phyloP scores from a whole-genome alignment of 108 stramenopile genomes.

The Cyclotella kingstonii region DNA sequence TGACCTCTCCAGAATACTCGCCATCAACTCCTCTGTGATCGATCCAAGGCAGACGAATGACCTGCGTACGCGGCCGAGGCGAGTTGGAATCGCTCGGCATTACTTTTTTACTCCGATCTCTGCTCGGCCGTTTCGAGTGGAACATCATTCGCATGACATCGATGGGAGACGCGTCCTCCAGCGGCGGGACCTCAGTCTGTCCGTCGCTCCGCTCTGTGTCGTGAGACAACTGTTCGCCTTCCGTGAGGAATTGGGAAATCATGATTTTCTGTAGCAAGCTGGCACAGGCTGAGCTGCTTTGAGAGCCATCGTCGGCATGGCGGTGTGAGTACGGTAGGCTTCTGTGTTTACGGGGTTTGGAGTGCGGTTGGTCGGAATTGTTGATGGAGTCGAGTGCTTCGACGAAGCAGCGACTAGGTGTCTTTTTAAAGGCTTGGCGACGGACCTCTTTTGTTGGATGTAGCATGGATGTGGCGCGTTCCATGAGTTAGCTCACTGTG shows the following conservation, averaged over 20 bases:
- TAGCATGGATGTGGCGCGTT: too few species aligned
- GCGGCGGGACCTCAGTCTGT: not conserved
- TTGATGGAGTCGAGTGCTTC: conserved; percentile 8
- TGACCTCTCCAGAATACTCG: conserved; percentile 9
- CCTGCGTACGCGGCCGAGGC: not conserved
- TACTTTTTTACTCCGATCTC: not conserved
- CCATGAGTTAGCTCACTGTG: too few species aligned
- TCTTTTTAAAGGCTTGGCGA: too few species aligned
- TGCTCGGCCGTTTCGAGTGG: not conserved
- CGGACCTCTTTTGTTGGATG: too few species aligned
- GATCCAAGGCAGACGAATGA: conserved; percentile 4
- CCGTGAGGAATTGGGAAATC: too few species aligned
- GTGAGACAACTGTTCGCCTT: not conserved
- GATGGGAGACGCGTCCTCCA: too few species aligned
- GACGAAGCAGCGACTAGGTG: not conserved
- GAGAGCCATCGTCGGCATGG: not conserved
- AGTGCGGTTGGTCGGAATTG: not conserved
- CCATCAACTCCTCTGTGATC: conserved; percentile 2
- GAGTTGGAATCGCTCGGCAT: too few species aligned
- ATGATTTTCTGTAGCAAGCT: not conserved
- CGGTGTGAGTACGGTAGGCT: not conserved
- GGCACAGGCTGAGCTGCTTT: not conserved
- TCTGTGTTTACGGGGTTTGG: not conserved
- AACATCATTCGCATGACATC: too few species aligned
- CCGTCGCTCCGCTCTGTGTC: not conserved